Percentiles rank a stretch among this genome's conserved stretches.
Evolutionary conservation across 345 rosid genomes (phyloP).

Genomic region (Pistacia vera): DNA sequence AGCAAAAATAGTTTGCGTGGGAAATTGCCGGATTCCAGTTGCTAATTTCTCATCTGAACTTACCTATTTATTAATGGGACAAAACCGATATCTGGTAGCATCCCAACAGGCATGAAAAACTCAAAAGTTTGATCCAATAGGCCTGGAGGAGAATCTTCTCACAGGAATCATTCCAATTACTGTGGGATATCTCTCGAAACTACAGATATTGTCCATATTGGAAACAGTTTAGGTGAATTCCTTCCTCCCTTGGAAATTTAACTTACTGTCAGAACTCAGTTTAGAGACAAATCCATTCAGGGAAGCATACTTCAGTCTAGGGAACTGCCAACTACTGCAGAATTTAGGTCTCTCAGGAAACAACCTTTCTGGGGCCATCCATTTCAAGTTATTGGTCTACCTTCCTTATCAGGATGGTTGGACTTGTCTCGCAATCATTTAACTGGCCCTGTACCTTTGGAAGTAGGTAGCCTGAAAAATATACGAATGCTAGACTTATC

Average conservation of each 20-base stretch:
- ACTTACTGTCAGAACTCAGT: constrained; percentile 30
- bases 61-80: constrained; percentile 21
- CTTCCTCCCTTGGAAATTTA: constrained; percentile 42
- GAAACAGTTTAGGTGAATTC: constrained; percentile 39
- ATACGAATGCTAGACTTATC: constrained; percentile 20
- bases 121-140: constrained; percentile 13
- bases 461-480: constrained; percentile 23
- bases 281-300: constrained; percentile 25
- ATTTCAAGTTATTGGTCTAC: constrained; percentile 21
- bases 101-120: constrained; percentile 11
- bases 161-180: constrained; percentile 27
- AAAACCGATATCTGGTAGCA: constrained; percentile 27
- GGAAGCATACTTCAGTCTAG: constrained; percentile 43
- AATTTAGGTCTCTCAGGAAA: constrained; percentile 8
- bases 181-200: constrained; percentile 21
- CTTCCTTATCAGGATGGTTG: constrained; percentile 24
- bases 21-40: constrained; percentile 17
- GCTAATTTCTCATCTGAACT: constrained; percentile 28
- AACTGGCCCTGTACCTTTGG: constrained; percentile 16
- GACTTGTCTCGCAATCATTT: constrained; percentile 22
- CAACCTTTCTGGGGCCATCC: constrained; percentile 25
- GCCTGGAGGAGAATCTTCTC: constrained; percentile 28
- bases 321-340: constrained; percentile 29
- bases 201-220: constrained; percentile 30
- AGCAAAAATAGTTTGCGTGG: constrained; percentile 25